phyloP scores from a whole-genome alignment of 2,329 filamentous ascomycete species.

The Albophoma yamanashiensis region DNA sequence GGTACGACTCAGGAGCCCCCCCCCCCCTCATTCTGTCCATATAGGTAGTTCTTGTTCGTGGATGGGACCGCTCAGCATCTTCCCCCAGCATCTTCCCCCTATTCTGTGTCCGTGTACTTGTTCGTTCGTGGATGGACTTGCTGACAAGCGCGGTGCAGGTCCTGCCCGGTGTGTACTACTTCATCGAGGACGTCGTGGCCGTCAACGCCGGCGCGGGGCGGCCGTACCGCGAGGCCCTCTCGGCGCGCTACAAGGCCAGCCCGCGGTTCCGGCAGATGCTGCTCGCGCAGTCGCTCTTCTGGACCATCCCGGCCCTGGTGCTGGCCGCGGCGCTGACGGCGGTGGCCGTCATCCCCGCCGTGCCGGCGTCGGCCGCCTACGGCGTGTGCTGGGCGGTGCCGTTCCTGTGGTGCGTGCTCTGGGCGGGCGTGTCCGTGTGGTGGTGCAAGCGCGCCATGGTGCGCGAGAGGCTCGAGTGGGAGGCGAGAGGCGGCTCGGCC shows the following conservation, averaged over 20 bases:
- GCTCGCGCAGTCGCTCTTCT: slow-evolving; percentile 27
- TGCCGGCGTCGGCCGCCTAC: slow-evolving; percentile 24
- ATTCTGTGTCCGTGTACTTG: neutral
- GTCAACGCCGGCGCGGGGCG: slow-evolving; percentile 52
- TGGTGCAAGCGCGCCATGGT: slow-evolving; percentile 27
- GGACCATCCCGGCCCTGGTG: slow-evolving; percentile 26
- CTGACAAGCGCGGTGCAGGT: slow-evolving; percentile 21
- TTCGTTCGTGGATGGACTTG: neutral
- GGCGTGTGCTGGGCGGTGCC: slow-evolving; percentile 29
- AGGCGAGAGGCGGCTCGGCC: slow-evolving; percentile 8
- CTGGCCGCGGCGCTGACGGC: slow-evolving; percentile 25
- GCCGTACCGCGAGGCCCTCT: slow-evolving; percentile 28
- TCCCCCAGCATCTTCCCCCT: too few relatives aligned
- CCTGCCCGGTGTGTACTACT: slow-evolving; percentile 50
- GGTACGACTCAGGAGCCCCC: slow-evolving; percentile 10
- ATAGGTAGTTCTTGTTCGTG: too few relatives aligned
- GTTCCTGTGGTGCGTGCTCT: slow-evolving; percentile 23
- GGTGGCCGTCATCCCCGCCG: slow-evolving; percentile 20
- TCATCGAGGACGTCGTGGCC: slow-evolving; percentile 57
- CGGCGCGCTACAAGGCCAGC: slow-evolving; percentile 29
- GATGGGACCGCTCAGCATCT: too few relatives aligned
- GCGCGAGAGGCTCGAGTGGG: slow-evolving; percentile 25
- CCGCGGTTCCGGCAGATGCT: slow-evolving; percentile 30
- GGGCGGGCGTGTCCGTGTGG: slow-evolving; percentile 21
- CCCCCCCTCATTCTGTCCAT: too few relatives aligned